phyloP scores from a whole-genome alignment of 2,329 filamentous ascomycete genomes.

The Phialemonium atrogriseum region DNA sequence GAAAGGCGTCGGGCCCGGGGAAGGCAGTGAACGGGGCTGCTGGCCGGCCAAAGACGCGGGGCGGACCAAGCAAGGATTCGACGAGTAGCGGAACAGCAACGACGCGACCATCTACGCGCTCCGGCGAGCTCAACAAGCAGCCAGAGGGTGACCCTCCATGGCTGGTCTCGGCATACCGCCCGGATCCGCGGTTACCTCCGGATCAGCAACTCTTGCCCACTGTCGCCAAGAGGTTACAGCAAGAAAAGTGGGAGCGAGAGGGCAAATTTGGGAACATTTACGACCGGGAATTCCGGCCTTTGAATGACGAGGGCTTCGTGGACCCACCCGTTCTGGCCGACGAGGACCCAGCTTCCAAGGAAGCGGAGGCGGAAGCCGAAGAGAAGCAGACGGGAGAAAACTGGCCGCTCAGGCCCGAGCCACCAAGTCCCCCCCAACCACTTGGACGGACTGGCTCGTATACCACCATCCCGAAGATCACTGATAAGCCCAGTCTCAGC shows the following conservation, averaged over 20 bases:
- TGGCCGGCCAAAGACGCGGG: constrained; percentile 55
- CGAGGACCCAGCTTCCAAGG: constrained; percentile 10
- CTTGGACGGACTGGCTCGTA: constrained; percentile 41
- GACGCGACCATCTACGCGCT: constrained; percentile 55
- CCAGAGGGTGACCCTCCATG: constrained; percentile 95
- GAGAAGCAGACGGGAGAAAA: constrained; percentile 32
- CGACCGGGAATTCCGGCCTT: constrained; percentile 76
- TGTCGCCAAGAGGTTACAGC: constrained; percentile 80
- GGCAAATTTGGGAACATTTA: constrained; percentile 80
- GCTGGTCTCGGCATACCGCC: constrained; percentile 91
- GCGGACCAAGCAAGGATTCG: constrained; percentile 42
- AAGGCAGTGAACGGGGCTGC: constrained; percentile 29
- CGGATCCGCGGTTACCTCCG: constrained; percentile 84
- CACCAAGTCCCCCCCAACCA: constrained; percentile 8
- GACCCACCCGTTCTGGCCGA: constrained; percentile 34
- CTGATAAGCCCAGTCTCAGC: constrained; percentile 31
- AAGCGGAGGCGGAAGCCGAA: constrained; percentile 18
- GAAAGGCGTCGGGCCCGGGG: constrained; percentile 36
- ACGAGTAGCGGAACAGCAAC: constrained; percentile 34
- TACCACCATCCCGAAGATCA: constrained; percentile 56
- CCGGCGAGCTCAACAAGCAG: constrained; percentile 53
- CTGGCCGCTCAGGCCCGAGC: constrained; percentile 50
- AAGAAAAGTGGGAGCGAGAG: constrained; percentile 92
- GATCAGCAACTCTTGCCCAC: constrained; percentile 95
- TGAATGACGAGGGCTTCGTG: constrained; percentile 58